phyloP scores from a whole-genome alignment of 306 rosid species.

The Senna tora region DNA sequence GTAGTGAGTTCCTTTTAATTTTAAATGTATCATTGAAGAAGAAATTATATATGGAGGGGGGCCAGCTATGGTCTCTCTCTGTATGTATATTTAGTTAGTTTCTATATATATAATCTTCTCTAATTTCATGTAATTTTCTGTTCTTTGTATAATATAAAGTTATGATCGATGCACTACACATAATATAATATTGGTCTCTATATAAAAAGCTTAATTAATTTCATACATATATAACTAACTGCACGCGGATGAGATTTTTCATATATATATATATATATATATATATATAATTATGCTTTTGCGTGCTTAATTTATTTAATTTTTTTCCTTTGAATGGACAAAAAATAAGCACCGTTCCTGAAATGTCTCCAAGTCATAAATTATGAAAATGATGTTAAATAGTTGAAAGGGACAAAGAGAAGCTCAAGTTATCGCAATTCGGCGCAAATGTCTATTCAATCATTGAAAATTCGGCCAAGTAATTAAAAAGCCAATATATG shows the following conservation, averaged over 20 bases:
- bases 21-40: slow-evolving; percentile 3
- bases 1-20: slow-evolving; percentile 1
- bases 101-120: neutral
- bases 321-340: neutral
- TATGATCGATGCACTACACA: too few relatives aligned
- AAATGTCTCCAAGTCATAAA: slow-evolving; percentile 1
- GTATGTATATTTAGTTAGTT: too few relatives aligned
- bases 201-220: too few relatives aligned
- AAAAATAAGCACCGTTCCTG: neutral
- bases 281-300: neutral
- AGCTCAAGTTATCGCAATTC: neutral
- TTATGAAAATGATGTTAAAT: slow-evolving; percentile 3
- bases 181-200: too few relatives aligned
- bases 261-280: too few relatives aligned
- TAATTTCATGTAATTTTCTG: slow-evolving; percentile 15
- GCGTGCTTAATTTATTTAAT: neutral
- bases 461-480: neutral
- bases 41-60: neutral
- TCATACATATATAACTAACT: too few relatives aligned
- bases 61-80: neutral
- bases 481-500: neutral
- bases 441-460: neutral
- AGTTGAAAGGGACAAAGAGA: slow-evolving; percentile 7
- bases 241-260: too few relatives aligned
- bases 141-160: neutral